phyloP scores from a whole-genome alignment of 352 stramenopile genomes.

The Pythium periplocum region DNA sequence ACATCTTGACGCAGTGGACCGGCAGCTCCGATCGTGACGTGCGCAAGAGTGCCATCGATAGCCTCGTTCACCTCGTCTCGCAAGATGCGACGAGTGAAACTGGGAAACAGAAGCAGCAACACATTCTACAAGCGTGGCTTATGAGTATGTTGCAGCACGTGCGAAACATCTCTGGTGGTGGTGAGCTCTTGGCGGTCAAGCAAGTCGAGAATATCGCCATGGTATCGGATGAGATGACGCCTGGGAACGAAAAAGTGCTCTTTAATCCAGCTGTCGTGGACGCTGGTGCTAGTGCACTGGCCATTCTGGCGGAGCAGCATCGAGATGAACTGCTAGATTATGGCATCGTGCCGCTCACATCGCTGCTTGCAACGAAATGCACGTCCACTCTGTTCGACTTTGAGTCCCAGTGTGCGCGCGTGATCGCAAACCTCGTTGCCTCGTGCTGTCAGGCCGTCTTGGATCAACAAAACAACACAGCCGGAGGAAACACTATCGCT shows the following conservation, averaged over 20 bases:
- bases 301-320: slow-evolving; percentile 61
- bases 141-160: slow-evolving; percentile 74
- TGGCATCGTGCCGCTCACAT: slow-evolving; percentile 55
- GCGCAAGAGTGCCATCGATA: slow-evolving; percentile 59
- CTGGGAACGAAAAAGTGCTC: slow-evolving; percentile 65
- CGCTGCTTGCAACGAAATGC: slow-evolving; percentile 37
- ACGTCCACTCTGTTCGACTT: slow-evolving; percentile 31
- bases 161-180: slow-evolving; percentile 41
- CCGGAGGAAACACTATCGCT: background rate
- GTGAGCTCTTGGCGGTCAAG: slow-evolving; percentile 67
- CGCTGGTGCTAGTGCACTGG: slow-evolving; percentile 56
- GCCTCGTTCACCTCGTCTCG: slow-evolving; percentile 56
- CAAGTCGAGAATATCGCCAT: slow-evolving; percentile 74
- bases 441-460: slow-evolving; percentile 37
- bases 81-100: slow-evolving; percentile 16
- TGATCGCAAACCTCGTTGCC: slow-evolving; percentile 73
- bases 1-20: slow-evolving; percentile 75
- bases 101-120: slow-evolving; percentile 32
- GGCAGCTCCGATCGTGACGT: slow-evolving; percentile 47
- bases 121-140: slow-evolving; percentile 76
- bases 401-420: slow-evolving; percentile 53
- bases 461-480: background rate
- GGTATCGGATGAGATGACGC: slow-evolving; percentile 67
- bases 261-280: slow-evolving; percentile 72
- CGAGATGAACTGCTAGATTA: slow-evolving; percentile 57